Evolutionary conservation across 495 filamentous ascomycete genomes (phyloP).

Genomic region (Astrothelium macrocarpum): DNA sequence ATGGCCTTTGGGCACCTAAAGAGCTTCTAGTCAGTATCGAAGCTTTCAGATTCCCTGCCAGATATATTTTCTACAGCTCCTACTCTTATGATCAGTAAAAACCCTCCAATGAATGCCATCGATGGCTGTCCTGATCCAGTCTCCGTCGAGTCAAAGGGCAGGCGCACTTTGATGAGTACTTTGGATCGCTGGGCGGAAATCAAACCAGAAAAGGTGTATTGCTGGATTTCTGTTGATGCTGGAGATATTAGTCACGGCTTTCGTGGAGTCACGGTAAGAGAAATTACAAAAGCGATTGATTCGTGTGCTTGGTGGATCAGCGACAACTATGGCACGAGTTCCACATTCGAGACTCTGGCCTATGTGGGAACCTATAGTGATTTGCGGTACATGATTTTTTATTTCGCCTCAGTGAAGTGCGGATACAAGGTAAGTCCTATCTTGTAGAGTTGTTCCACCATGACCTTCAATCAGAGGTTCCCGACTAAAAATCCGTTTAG

Average conservation of each 20-base stretch:
- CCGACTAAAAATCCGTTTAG: background rate
- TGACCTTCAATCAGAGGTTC: too few relatives aligned
- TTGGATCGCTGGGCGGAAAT: background rate
- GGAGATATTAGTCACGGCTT: background rate
- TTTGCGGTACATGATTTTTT: background rate
- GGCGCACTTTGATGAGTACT: background rate
- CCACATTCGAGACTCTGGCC: background rate
- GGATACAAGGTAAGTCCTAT: background rate
- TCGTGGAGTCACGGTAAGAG: background rate
- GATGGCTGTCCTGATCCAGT: background rate
- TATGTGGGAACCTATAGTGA: background rate
- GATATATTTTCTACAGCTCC: too few relatives aligned
- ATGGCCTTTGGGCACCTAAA: too few relatives aligned
- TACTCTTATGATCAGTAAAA: too few relatives aligned
- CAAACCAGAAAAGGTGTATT: background rate
- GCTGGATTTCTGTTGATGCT: background rate
- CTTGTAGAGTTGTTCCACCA: background rate
- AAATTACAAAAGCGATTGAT: background rate
- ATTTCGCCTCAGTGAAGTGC: background rate
- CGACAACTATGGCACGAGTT: background rate
- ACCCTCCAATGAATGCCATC: background rate
- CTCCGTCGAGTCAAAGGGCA: background rate
- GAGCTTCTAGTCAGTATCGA: too few relatives aligned
- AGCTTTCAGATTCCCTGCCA: background rate
- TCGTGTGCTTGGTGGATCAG: background rate